Evolutionary conservation across 345 rosid species (phyloP).

Genomic region (Eucalyptus coolabah): DNA sequence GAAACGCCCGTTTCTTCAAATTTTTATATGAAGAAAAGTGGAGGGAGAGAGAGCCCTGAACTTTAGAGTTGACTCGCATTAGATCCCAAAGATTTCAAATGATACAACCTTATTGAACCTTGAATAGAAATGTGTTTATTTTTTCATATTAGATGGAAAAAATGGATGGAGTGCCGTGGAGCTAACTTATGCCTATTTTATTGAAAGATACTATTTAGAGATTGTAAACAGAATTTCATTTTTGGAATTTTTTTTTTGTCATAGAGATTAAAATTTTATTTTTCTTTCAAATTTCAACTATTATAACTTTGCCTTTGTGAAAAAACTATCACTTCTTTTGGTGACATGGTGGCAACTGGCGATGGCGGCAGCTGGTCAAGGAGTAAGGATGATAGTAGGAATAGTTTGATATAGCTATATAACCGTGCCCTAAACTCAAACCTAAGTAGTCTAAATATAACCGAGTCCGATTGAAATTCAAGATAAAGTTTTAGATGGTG

Average conservation of each 20-base stretch:
- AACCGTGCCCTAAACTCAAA: not conserved
- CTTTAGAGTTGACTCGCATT: not conserved
- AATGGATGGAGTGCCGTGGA: not conserved
- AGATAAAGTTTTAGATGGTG: not conserved
- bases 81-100: not conserved
- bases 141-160: not conserved
- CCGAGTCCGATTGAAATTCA: not conserved
- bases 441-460: not conserved
- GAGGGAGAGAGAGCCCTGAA: not conserved
- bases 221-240: not conserved
- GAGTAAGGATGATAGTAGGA: not conserved
- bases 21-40: not conserved
- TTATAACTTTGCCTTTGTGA: not conserved
- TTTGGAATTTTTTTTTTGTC: not conserved
- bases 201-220: not conserved
- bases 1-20: not conserved
- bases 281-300: not conserved
- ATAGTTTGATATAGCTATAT: not conserved
- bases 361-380: rapidly evolving
- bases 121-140: not conserved
- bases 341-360: not conserved
- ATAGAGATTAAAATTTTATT: not conserved
- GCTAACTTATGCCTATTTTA: not conserved
- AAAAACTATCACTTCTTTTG: not conserved
- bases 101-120: not conserved